Base-by-base conservation (phyloP, 169 alveolate species). In the Plasmodium gonderi region DNA sequence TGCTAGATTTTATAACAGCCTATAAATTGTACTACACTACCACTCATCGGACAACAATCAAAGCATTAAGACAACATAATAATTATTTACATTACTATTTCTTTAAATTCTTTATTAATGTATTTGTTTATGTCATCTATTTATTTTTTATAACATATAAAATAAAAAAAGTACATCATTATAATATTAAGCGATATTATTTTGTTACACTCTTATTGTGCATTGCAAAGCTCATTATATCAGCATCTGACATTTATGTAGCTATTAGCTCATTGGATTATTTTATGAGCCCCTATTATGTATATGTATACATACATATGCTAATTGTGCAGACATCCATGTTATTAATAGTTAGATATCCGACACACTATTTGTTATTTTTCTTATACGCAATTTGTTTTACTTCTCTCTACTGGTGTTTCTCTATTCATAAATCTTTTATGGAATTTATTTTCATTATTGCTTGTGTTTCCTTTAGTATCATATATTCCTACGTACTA, bases 401-500 rank as follows among this genome's bases (percentile, higher is more conserved):
- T 68, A 74, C 79, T 40, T 75, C 89, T 3, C 44, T 85, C 20
- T 85, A 85, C 65, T 85, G 92, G 89, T 29, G 40, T 42, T 85
- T 85, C 33, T 74, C 92, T 65, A 85, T 74, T 14, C 47, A 75
- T 26, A 85, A 85, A 75, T 23, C 89, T 8, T 75, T 85, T 54
- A 85, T 85, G 89, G 92, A 85, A 75, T 85, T 85, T 23, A 49
- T 74, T 26, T 85, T 85, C 33, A 85, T 85, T 44, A 79, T 94
- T 33, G 75, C 93, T 26, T 91, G 94, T 65, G 14, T 80, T 29
- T 85, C 90, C 69, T 87, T 92, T 40, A 81, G 83, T 11, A 89
- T 80, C 9, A 79, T 91, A 89, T 92, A 94, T 74, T 92, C 93
- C 33, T 92, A 91, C 77, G 29, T 94, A 8, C 49, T 91, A 45